Conservation (phyloP, 2,329 filamentous ascomycete species). For the Fusarium secorum region DNA sequence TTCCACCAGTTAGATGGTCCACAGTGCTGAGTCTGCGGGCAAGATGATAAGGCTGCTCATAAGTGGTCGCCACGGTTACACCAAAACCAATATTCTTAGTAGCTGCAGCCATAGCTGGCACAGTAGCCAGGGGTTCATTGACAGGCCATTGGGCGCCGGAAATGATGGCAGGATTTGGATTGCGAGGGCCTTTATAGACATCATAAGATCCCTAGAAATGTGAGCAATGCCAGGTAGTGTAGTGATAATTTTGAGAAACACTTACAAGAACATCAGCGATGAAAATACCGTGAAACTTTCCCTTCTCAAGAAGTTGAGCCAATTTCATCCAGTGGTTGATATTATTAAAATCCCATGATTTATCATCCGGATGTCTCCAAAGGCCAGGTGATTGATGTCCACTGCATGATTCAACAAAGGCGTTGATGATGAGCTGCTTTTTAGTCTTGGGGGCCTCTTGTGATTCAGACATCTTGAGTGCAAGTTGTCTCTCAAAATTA, state of each 20-base stretch:
- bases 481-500: background rate
- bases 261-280: conserved; percentile 65
- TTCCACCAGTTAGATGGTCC: conserved; percentile 72
- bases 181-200: conserved; percentile 66
- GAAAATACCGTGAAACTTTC: conserved; percentile 72
- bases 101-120: conserved; percentile 74
- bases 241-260: no score
- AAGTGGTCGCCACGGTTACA: conserved; percentile 74
- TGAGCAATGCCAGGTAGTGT: background rate
- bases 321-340: conserved; percentile 68
- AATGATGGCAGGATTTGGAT: conserved; percentile 64
- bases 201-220: conserved; percentile 66
- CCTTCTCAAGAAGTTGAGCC: conserved; percentile 66
- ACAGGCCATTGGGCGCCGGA: conserved; percentile 76
- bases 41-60: conserved; percentile 75
- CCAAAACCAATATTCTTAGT: conserved; percentile 75
- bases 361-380: conserved; percentile 70
- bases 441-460: conserved; percentile 28
- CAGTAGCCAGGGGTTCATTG: conserved; percentile 70
- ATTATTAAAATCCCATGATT: conserved; percentile 68
- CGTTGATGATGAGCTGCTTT: conserved; percentile 54
- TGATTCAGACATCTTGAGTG: conserved; percentile 25
- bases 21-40: conserved; percentile 71
- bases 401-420: conserved; percentile 53
- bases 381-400: conserved; percentile 58